Base-by-base conservation (phyloP, 2,329 filamentous ascomycete genomes). In the Magnaporthales sp. region DNA sequence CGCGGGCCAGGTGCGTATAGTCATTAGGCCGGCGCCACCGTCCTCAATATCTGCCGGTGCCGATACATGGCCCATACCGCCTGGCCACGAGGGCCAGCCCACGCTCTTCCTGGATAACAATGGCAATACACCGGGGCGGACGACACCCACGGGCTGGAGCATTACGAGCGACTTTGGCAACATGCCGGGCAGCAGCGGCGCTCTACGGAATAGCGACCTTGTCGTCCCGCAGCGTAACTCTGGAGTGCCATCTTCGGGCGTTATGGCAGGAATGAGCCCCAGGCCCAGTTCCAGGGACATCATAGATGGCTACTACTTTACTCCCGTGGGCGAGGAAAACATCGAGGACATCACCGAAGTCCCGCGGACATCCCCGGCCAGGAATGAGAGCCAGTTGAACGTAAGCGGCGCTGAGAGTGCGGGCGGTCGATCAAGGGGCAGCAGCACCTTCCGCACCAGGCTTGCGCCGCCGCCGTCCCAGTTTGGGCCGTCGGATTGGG, bases 141-240 rank as follows among this genome's bases (percentile, higher is more conserved):
- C 15, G 27, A 38, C 64, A 24, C 54, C 56, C 9, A 24, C 56
- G 22, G 67, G 67, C 19, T 76, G 75, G 75, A 75, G 74, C 66
- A 71, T 72, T 27, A 70, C 70, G 9, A 75, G 74, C 65, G 73
- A 76, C 66, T 67, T 72, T 58, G 71, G 72, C 76, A 19, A 75
- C 75, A 70, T 66, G 51, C 67, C 68, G 19, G 72, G 71, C 61
- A 15, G 56, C 10, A 29, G 64, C 54, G 51, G 56, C 22, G 27
- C 13, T 11, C 8, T 29, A 31, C 46, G 11, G 51, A 22, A 56
- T 27, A 15, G 64, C 54, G 30, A 15, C 68, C 15, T 11, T 7
- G 13, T 60, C 56, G 26, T 24, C 22, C 22, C 56, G 26, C 62
- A 65, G 13, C 63, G 67, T 0, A 61, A 66, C 3, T 70, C 69